phyloP scores from a whole-genome alignment of 1,139 yeast species.

The Blastobotrys proliferans region DNA sequence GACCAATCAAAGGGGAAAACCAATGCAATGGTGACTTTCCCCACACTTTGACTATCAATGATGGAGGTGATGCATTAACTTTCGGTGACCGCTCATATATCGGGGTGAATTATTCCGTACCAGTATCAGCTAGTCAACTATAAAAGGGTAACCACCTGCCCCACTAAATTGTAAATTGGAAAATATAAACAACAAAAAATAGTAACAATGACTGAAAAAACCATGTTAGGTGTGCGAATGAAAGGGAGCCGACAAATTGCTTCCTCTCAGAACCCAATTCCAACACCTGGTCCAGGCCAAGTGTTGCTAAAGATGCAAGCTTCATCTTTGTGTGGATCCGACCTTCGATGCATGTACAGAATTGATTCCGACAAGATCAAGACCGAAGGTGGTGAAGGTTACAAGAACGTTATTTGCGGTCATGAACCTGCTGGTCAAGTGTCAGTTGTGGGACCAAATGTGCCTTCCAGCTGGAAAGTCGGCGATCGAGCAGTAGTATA shows the following conservation, averaged over 20 bases:
- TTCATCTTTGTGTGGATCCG: slow-evolving; percentile 18
- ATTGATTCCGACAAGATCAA: slow-evolving; percentile 15
- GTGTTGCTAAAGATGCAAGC: slow-evolving; percentile 20
- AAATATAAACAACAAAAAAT: neutral
- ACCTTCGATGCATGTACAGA: slow-evolving; percentile 16
- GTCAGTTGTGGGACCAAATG: slow-evolving; percentile 15
- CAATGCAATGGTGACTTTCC: too few relatives aligned
- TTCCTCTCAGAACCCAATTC: slow-evolving; percentile 12
- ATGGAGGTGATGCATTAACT: too few relatives aligned
- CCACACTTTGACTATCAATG: too few relatives aligned
- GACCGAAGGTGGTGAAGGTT: slow-evolving; percentile 18
- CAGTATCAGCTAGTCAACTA: too few relatives aligned
- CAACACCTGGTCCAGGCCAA: slow-evolving; percentile 17
- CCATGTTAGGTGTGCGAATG: slow-evolving; percentile 17
- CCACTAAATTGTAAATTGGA: too few relatives aligned
- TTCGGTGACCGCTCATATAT: too few relatives aligned
- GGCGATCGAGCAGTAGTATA: slow-evolving; percentile 18
- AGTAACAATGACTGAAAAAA: neutral
- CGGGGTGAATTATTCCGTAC: too few relatives aligned
- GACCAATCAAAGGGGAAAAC: too few relatives aligned
- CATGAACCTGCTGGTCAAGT: slow-evolving; percentile 20
- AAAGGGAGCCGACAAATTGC: slow-evolving; percentile 14
- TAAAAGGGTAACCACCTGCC: too few relatives aligned
- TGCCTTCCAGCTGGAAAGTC: slow-evolving; percentile 14
- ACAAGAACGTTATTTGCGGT: slow-evolving; percentile 17